Percentiles rank a stretch among this genome's conserved stretches.
phyloP scores from a whole-genome alignment of 345 rosid species.

The Leavenworthia alabamica region DNA sequence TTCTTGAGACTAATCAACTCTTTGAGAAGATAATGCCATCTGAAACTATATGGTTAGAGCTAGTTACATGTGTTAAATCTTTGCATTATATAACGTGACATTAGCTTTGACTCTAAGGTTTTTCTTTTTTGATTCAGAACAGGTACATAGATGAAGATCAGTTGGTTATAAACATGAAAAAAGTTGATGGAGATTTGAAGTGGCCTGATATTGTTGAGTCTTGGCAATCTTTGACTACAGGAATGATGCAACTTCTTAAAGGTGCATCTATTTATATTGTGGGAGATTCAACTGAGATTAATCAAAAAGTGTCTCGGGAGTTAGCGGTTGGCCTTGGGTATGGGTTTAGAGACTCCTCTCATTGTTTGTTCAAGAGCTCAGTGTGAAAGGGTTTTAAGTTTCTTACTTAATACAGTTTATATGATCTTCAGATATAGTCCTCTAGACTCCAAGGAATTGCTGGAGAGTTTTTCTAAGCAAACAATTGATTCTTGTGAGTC shows the following conservation, averaged over 20 bases:
- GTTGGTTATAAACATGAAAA: constrained; percentile 77
- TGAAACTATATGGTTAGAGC: constrained; percentile 87
- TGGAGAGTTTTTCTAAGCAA: constrained; percentile 68
- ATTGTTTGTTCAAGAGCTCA: not conserved
- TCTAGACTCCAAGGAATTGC: constrained; percentile 65
- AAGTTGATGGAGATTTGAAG: constrained; percentile 70
- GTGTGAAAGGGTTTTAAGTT: not conserved
- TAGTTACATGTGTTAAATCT: not conserved
- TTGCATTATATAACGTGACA: not conserved
- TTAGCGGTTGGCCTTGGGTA: constrained; percentile 87
- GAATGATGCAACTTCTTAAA: constrained; percentile 67
- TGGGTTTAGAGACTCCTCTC: not conserved
- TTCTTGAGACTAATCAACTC: constrained; percentile 56
- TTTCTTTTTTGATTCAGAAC: constrained; percentile 18
- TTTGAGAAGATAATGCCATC: constrained; percentile 69
- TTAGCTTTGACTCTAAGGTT: not conserved
- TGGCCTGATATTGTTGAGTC: constrained; percentile 92
- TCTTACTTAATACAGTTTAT: constrained; percentile 3
- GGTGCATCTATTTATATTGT: constrained; percentile 73
- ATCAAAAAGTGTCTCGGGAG: constrained; percentile 67
- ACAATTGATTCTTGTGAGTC: constrained; percentile 77
- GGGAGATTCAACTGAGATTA: constrained; percentile 71
- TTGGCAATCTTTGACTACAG: constrained; percentile 80
- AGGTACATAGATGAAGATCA: constrained; percentile 82
- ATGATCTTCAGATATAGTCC: constrained; percentile 61